A percentile compares a stretch with the other conserved stretches of the same genome.
These are phyloP conservation scores for Pseudotulostoma volvatum DNA, from an alignment of 495 filamentous ascomycete genomes.

Conservation along the genomic window DNA sequence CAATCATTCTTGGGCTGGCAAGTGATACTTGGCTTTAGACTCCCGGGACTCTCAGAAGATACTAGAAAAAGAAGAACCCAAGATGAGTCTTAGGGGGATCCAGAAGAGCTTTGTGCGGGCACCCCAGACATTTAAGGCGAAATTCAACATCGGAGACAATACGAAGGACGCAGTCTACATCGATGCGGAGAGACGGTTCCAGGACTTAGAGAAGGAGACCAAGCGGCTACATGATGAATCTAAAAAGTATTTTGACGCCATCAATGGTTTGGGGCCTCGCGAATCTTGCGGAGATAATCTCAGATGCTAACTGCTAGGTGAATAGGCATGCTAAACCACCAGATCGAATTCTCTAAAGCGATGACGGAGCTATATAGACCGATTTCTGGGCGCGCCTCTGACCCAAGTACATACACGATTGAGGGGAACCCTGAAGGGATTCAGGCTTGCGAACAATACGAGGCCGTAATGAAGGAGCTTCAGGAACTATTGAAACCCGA, in stretches of 20 bases:
- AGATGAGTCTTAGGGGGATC: slow-evolving; percentile 95
- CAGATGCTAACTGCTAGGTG: slow-evolving; percentile 8
- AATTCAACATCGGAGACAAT: slow-evolving; percentile 85
- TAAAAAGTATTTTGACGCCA: slow-evolving; percentile 87
- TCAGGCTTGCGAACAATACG: slow-evolving; percentile 89
- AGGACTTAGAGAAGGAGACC: slow-evolving; percentile 88
- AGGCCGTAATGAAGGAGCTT: slow-evolving; percentile 76
- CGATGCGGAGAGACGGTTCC: slow-evolving; percentile 85
- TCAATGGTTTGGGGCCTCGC: slow-evolving; percentile 77
- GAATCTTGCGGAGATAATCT: no score
- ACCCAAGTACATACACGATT: slow-evolving; percentile 63
- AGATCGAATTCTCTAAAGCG: slow-evolving; percentile 96
- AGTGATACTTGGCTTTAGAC: no score
- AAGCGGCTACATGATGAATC: slow-evolving; percentile 92
- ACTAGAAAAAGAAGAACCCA: no score
- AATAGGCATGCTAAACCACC: slow-evolving; percentile 88
- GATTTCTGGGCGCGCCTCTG: slow-evolving; percentile 87
- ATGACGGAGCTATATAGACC: slow-evolving; percentile 95
- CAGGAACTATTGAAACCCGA: slow-evolving; percentile 79
- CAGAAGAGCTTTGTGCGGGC: slow-evolving; percentile 75
- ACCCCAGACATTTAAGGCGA: slow-evolving; percentile 77
- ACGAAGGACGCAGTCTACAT: slow-evolving; percentile 89
- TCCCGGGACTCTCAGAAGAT: no score
- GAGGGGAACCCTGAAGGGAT: slow-evolving; percentile 94
- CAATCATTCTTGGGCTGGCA: no score